Evolutionary conservation across 805 yeast species (phyloP).

Genomic region (Diddensiella transvaalensis): DNA sequence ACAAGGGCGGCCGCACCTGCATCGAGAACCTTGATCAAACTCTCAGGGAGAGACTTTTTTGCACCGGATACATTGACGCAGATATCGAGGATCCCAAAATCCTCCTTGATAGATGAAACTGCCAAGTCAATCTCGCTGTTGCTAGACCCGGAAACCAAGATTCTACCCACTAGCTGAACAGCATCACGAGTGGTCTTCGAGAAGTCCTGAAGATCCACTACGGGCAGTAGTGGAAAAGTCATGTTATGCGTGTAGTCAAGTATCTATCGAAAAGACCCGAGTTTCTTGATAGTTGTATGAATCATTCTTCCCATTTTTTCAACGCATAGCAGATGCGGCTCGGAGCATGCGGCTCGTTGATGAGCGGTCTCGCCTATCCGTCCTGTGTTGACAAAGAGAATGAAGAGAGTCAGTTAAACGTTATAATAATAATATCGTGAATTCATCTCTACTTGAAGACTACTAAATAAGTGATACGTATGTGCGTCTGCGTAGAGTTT

Average conservation of each 20-base stretch:
- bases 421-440: too few relatives aligned
- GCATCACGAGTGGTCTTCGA: neutral
- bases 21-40: constrained; percentile 51
- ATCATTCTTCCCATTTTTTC: neutral
- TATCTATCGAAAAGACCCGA: too few relatives aligned
- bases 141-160: neutral
- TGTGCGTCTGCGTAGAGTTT: too few relatives aligned
- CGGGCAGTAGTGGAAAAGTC: constrained; percentile 8
- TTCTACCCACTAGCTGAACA: constrained; percentile 9
- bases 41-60: constrained; percentile 36
- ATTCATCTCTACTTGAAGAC: too few relatives aligned
- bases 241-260: too few relatives aligned
- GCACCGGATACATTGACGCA: constrained; percentile 10
- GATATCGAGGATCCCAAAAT: constrained; percentile 8
- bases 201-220: neutral
- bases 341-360: too few relatives aligned
- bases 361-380: too few relatives aligned
- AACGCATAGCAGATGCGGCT: too few relatives aligned
- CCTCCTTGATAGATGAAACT: neutral
- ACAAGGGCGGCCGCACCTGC: constrained; percentile 53
- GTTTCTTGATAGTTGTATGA: too few relatives aligned
- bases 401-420: too few relatives aligned
- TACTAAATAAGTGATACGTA: too few relatives aligned
- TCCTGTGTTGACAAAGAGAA: too few relatives aligned
- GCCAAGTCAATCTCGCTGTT: neutral